Evolutionary conservation across 2,329 filamentous ascomycete species (phyloP).

Genomic region (Cladobotryum protrusum): DNA sequence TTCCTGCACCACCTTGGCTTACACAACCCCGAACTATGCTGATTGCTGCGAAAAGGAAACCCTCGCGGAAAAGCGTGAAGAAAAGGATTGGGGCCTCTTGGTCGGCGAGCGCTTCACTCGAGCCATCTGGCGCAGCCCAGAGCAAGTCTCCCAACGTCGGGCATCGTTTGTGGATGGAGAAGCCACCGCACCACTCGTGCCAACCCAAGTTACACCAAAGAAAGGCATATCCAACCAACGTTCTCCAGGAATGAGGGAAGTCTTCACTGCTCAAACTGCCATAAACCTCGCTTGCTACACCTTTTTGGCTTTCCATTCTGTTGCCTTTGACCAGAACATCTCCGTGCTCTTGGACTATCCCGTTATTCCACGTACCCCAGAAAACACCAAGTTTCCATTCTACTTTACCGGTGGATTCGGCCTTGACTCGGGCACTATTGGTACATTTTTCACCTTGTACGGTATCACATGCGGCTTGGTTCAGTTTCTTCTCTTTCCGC

Average conservation of each 20-base stretch:
- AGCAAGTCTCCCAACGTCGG: conserved; percentile 28
- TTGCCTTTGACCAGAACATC: conserved; percentile 81
- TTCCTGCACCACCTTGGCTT: not conserved
- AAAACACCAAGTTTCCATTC: conserved; percentile 62
- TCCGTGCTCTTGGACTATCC: conserved; percentile 85
- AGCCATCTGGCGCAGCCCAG: conserved; percentile 25
- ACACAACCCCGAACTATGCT: not conserved
- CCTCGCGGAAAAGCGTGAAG: conserved; percentile 60
- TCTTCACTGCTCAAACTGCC: conserved; percentile 67
- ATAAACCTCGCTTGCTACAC: conserved; percentile 74
- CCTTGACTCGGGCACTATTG: conserved; percentile 65
- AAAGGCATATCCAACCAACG: conserved; percentile 21
- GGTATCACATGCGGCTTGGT: conserved; percentile 72
- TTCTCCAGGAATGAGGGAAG: conserved; percentile 47
- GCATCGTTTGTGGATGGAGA: conserved; percentile 50
- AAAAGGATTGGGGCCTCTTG: conserved; percentile 67
- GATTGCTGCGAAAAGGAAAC: conserved; percentile 58
- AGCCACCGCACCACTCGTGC: conserved; percentile 49
- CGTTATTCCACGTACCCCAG: conserved; percentile 46
- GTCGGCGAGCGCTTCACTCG: conserved; percentile 61
- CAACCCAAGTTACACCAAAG: conserved; percentile 18
- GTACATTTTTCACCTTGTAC: conserved; percentile 78
- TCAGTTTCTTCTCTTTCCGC: conserved; percentile 82
- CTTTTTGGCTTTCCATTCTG: conserved; percentile 71
- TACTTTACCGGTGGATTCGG: conserved; percentile 82